Base-by-base conservation (phyloP, 371 early-diverging fungal species). In the Haplosporangium sp. region DNA sequence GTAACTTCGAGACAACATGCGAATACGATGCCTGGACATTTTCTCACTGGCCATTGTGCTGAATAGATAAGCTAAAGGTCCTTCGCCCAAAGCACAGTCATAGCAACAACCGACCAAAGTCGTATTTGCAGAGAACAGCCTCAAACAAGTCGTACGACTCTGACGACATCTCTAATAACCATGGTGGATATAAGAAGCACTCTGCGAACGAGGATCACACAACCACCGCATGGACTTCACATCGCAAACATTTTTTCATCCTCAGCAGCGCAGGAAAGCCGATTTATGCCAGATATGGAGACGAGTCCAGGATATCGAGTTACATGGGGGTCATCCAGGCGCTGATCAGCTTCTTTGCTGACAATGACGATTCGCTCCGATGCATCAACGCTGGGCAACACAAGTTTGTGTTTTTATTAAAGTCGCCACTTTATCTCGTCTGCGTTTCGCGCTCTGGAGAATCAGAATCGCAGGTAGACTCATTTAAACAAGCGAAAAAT, bases 281-380 rank as follows among this genome's bases (percentile, higher is more conserved):
- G 36, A 87, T 95, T 8, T 95, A 93, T 82, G 85, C 92, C 52
- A 86, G 92, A 86, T 89, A 95, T 74, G 97, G 97, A 16, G 94
- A 95, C 76, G 98, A 97, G 76, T 85, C 95, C 29, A 87, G 93
- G 80, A 88, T 96, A 67, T 91, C 97, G 16, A 88, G 90, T 21
- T 85, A 94, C 55, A 96, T 95, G 94, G 97, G 96, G 37, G 91
- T 96, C 2, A 89, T 95, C 38, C 98, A 97, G 69, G 96, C 97
- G 1, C 89, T 97, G 43, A 88, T 96, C 38, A 93, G 96, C 11
- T 93, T 94, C 69, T 94, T 95, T 80, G 86, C 87, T 57, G 93
- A 91, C 61, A 90, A 93, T 45, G 91, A 93, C 64, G 97, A 97
- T 73, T 83, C 91, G 2, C 85, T 96, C 56, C 83, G 88, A 63